Percentiles rank a stretch among this genome's conserved stretches.
Conservation (phyloP, 2,329 filamentous ascomycete genomes). For the Amesomyces nigricolor region DNA sequence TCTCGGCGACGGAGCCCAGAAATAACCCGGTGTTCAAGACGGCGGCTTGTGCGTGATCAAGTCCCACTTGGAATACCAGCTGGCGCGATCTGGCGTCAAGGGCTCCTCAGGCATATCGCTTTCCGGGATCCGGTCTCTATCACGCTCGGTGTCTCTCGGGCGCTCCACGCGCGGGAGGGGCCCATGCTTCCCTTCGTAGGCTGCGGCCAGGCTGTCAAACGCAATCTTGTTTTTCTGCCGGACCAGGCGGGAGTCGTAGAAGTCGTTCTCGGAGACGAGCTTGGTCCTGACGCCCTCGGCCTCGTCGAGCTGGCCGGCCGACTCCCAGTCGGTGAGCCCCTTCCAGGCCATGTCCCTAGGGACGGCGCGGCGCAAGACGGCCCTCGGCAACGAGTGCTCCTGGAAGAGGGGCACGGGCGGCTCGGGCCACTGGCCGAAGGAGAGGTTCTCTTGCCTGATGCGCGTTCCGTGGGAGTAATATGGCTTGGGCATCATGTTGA, state of each 20-base stretch:
- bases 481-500: conserved; percentile 37
- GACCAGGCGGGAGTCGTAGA: neutral
- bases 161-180: neutral
- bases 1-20: too few relatives aligned
- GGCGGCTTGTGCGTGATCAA: too few relatives aligned
- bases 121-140: neutral
- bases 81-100: too few relatives aligned
- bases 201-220: conserved; percentile 9
- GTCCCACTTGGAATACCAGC: too few relatives aligned
- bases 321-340: conserved; percentile 42
- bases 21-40: too few relatives aligned
- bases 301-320: conserved; percentile 12
- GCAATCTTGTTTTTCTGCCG: neutral
- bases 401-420: conserved; percentile 17
- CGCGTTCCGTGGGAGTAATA: conserved; percentile 37
- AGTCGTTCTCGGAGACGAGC: neutral
- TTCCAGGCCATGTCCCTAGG: conserved; percentile 35
- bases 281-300: neutral
- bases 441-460: conserved; percentile 31
- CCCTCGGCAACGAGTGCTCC: conserved; percentile 34
- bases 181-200: neutral
- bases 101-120: neutral
- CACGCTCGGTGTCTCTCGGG: neutral
- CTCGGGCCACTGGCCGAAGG: conserved; percentile 40
- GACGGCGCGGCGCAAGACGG: conserved; percentile 36